Base-by-base conservation (phyloP, 2,329 filamentous ascomycete genomes). In the Cadophora malorum region DNA sequence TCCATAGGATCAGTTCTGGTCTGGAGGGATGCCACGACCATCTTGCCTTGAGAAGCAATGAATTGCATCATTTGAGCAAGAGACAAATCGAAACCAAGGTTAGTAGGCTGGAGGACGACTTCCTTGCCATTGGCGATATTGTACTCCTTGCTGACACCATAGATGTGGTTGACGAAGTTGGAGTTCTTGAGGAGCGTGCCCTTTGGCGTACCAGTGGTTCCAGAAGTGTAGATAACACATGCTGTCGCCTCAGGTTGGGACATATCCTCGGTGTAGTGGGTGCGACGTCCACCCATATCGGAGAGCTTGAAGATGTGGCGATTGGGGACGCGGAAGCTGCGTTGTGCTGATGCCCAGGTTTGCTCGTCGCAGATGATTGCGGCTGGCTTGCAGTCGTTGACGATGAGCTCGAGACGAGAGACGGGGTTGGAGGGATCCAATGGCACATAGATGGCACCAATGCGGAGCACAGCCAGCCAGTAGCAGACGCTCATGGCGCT, bases 171-270 rank as follows among this genome's bases (percentile, higher is more conserved):
- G 1, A 63, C 55, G 9, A 77, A 25, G 38, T 66, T 70, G 3
- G 28, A 38, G 55, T 79, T 74, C 3, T 49, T 73, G 10, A 82
- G 67, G 0, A 76, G 52, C 21, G 83, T 78, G 4, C 81, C 81
- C 72, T 84, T 84, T 1, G 83, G 82, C 0, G 53, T 74, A 49
- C 74, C 74, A 33, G 73, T 75, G 1, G 70, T 68, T n/a, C 74
- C 73, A 21, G 68, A 71, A 28, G 73, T 74, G 65, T 66, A 74
- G 38, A 73, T 59, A 3, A 68, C 31, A 23, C 58, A 59, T 4
- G 67, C 67, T 28, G 59, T 59, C 35, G 41, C 47, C 8, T 66
- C 28, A 8, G 64, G 55, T n/a, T 50, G 52, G 10, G 63, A 65
- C 38, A 65, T 49, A 21, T 65, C 63, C 23, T 58, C 55, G 3